Percentiles rank a stretch among this genome's conserved stretches.
Evolutionary conservation across 129 eudicot species (phyloP).

Genomic region (Pittosporum tobira): DNA sequence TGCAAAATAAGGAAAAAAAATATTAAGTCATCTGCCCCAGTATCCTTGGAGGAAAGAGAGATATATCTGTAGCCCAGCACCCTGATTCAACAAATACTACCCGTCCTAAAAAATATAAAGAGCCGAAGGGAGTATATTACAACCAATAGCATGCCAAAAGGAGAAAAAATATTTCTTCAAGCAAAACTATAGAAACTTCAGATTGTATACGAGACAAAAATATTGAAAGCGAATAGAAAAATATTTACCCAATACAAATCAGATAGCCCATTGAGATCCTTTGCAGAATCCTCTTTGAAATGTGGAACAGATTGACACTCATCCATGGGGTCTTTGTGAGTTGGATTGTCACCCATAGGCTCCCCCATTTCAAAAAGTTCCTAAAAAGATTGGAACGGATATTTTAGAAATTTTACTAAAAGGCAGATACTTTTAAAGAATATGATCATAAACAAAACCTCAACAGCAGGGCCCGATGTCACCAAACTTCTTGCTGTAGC

Average conservation of each 20-base stretch:
- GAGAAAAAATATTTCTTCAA: too few species aligned
- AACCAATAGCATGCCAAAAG: too few species aligned
- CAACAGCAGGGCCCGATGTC: slow-evolving; percentile 20
- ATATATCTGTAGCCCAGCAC: background rate
- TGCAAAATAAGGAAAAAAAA: slow-evolving; percentile 32
- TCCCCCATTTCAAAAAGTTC: slow-evolving; percentile 33
- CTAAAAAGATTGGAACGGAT: slow-evolving; percentile 15
- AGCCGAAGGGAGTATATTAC: too few species aligned
- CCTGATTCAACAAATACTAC: background rate
- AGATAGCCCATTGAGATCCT: slow-evolving; percentile 51
- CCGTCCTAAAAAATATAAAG: too few species aligned
- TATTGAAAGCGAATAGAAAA: background rate
- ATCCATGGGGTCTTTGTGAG: slow-evolving; percentile 28
- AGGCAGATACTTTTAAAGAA: background rate
- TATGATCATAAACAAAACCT: slow-evolving; percentile 40
- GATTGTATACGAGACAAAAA: background rate
- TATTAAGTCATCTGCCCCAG: slow-evolving; percentile 7
- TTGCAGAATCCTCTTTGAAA: slow-evolving; percentile 26
- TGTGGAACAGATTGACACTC: slow-evolving; percentile 32
- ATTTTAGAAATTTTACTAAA: background rate
- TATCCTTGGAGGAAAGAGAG: background rate
- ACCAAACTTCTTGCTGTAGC: slow-evolving; percentile 15
- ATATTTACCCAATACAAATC: slow-evolving; percentile 74
- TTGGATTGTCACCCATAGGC: slow-evolving; percentile 18
- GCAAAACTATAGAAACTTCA: background rate